phyloP scores from a whole-genome alignment of 129 eudicot genomes.

The Heracleum sosnowskyi region DNA sequence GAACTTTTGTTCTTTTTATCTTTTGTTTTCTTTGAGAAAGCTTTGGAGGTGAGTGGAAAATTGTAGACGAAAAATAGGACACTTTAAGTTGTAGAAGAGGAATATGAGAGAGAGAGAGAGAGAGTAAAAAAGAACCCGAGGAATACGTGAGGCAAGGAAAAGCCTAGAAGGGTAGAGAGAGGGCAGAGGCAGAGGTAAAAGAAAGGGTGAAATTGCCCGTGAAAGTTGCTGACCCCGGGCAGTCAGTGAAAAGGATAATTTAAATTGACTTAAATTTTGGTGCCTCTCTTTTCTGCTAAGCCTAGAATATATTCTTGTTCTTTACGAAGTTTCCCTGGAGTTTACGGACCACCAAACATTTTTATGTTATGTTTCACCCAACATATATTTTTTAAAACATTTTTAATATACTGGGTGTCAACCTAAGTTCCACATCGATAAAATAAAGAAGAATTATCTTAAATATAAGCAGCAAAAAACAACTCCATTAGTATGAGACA shows the following conservation, averaged over 20 bases:
- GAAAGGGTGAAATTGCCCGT: constrained; percentile 18
- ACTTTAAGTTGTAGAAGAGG: constrained; percentile 12
- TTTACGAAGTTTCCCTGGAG: background rate
- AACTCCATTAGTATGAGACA: no score
- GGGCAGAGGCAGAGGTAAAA: constrained; percentile 19
- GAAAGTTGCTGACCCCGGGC: constrained; percentile 14
- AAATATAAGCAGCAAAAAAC: no score
- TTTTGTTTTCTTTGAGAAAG: constrained; percentile 8
- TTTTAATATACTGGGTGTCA: no score
- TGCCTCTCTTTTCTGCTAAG: constrained; percentile 14
- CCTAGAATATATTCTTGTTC: constrained; percentile 1
- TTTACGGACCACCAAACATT: background rate
- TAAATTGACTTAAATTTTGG: constrained; percentile 38
- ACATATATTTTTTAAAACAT: background rate
- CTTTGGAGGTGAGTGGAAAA: constrained; percentile 3
- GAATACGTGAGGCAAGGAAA: constrained; percentile 39
- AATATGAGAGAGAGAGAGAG: background rate
- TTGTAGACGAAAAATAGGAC: constrained; percentile 1
- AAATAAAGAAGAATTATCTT: no score
- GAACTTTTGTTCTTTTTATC: background rate
- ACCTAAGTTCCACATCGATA: no score
- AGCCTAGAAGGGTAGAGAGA: constrained; percentile 10
- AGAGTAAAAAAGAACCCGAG: constrained; percentile 51
- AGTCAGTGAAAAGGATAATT: background rate
- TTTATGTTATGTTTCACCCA: background rate